Evolutionary conservation across 2,329 filamentous ascomycete species (phyloP).

Genomic region (Ophiobolus disseminans): DNA sequence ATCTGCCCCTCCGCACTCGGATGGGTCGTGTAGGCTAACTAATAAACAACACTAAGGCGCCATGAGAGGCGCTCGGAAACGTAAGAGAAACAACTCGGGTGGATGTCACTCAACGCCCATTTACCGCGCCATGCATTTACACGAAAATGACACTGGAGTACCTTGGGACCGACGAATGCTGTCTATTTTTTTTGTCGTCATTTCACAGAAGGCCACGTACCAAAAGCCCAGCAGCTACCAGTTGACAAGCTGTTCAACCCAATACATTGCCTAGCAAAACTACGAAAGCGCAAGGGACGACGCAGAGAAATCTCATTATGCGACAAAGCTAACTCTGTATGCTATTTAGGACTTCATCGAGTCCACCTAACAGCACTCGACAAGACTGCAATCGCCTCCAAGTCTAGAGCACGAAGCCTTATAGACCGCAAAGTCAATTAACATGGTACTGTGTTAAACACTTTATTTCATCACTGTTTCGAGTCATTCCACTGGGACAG

Average conservation of each 20-base stretch:
- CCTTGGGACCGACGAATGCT: neutral
- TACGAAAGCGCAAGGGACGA: neutral
- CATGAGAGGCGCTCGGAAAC: conserved; percentile 16
- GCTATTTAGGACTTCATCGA: neutral
- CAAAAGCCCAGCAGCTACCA: neutral
- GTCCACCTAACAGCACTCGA: no score
- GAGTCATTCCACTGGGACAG: no score
- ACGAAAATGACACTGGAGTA: neutral
- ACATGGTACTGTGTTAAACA: no score
- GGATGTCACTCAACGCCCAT: neutral
- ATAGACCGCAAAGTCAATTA: no score
- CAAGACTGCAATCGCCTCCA: conserved; percentile 9
- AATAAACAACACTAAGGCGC: conserved; percentile 31
- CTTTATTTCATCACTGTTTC: no score
- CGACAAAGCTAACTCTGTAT: neutral
- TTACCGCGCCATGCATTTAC: conserved; percentile 6
- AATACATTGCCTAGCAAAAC: neutral
- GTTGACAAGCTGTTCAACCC: neutral
- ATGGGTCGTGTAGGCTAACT: conserved; percentile 17
- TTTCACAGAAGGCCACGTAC: neutral
- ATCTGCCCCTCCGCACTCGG: conserved; percentile 31
- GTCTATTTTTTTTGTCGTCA: no score
- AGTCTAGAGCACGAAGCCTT: conserved; percentile 32
- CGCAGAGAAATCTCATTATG: neutral
- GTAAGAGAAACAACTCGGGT: conserved; percentile 31